Percentiles rank a stretch among this genome's conserved stretches.
Evolutionary conservation across 768 basidiomycete species (phyloP).

Genomic region (Calocybe indica): DNA sequence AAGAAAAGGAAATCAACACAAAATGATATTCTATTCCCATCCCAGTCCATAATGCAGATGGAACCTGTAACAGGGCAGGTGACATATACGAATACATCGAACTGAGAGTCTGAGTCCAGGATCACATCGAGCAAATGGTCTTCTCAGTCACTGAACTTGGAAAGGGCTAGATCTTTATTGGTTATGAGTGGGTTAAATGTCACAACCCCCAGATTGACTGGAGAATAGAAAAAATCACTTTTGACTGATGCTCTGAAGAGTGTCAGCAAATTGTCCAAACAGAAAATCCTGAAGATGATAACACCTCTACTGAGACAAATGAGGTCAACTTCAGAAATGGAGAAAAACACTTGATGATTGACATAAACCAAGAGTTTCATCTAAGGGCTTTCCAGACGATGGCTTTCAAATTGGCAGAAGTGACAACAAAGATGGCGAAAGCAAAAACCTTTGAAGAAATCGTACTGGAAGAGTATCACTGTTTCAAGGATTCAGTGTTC

Average conservation of each 20-base stretch:
- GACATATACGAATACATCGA: slow-evolving; percentile 14
- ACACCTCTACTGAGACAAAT: no score
- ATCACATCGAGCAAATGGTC: slow-evolving; percentile 12
- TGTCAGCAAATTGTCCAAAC: neutral
- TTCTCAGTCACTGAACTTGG: slow-evolving; percentile 17
- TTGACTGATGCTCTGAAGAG: slow-evolving; percentile 7
- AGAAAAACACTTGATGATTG: no score
- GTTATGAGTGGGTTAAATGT: slow-evolving; percentile 14
- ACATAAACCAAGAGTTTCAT: no score
- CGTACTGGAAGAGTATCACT: slow-evolving; percentile 1
- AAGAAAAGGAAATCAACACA: neutral
- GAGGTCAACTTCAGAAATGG: no score
- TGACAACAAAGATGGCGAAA: slow-evolving; percentile 1
- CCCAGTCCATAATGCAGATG: slow-evolving; percentile 16
- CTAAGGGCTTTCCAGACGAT: neutral
- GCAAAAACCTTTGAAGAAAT: slow-evolving; percentile 3
- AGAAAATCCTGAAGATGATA: no score
- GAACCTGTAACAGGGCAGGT: slow-evolving; percentile 10
- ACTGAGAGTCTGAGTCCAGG: slow-evolving; percentile 10
- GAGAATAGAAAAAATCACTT: slow-evolving; percentile 4
- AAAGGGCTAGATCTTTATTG: slow-evolving; percentile 2
- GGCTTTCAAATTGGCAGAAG: neutral
- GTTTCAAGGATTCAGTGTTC: slow-evolving; percentile 8
- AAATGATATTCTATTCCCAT: slow-evolving; percentile 3
- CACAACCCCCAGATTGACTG: slow-evolving; percentile 17